Evolutionary conservation across 2,329 filamentous ascomycete species (phyloP), one percentile per base, ranked within the genome.

Genomic region (Albifimbria verrucaria): DNA sequence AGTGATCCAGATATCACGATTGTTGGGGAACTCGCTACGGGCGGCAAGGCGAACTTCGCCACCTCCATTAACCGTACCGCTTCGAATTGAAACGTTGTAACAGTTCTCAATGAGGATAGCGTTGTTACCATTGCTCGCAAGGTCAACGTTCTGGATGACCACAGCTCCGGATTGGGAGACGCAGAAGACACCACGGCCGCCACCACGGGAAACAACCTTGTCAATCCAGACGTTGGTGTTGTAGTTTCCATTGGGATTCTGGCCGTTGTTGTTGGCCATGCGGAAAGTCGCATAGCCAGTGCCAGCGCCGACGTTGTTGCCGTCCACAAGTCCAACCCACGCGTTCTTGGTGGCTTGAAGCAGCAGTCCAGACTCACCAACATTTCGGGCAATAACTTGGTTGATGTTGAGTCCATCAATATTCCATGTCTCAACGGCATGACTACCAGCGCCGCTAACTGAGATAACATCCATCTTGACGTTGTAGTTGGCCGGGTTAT

Each of bases 221-320:
- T 48, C 25, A 17, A 48, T 20, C 25, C 36, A 48, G 46, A 48
- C 26, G 46, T 48, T 48, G 46, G 46, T 48, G 46, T 48, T 48
- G 46, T 48, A 48, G 46, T 48, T 48, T 24, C 46, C 46, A 26
- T 48, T 48, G 25, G 25, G n/a, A 17, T 48, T 48, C 25, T 32
- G 24, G 46, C 46, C 46, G 25, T 28, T 25, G 3, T 32, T 48
- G 46, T 48, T 48, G 25, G 46, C 46, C 10, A 48, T n/a, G 46
- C 46, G 46, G 25, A 48, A 20, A 32, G 46, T 48, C 5, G 24
- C 46, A 20, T 48, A 48, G 25, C 46, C 46, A 18, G 46, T 48
- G 46, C 46, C 25, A 10, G 46, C n/a, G 17, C 24, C 46, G 25
- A 36, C 25, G 24, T 48, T 48, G 15, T 48, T 18, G 24, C 46